phyloP scores from a whole-genome alignment of 23 red algal genomes.

The Agarophyton chilense region DNA sequence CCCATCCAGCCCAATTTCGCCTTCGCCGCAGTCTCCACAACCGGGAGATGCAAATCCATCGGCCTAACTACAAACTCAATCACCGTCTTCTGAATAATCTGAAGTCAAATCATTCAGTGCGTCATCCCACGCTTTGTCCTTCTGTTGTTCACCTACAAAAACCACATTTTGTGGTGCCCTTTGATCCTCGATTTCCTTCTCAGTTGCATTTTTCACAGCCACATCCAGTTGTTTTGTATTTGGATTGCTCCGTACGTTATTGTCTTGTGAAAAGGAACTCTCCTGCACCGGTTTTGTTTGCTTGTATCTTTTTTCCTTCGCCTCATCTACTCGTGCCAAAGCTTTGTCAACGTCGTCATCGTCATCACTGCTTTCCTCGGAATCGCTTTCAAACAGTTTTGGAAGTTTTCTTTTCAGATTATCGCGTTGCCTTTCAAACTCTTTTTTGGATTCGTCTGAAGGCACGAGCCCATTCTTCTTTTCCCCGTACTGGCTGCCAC shows the following conservation, averaged over 20 bases:
- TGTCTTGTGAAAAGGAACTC: background rate
- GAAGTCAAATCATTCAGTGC: conserved; percentile 22
- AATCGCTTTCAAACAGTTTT: conserved; percentile 25
- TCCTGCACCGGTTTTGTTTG: background rate
- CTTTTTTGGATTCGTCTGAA: background rate
- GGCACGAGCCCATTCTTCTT: background rate
- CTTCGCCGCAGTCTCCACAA: conserved; percentile 12
- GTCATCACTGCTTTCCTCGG: conserved; percentile 31
- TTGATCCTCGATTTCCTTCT: background rate
- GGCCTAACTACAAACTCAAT: background rate
- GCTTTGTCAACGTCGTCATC: conserved; percentile 44
- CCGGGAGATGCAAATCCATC: background rate
- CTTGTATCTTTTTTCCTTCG: background rate
- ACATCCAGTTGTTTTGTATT: background rate
- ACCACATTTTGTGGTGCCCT: background rate
- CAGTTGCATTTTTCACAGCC: background rate
- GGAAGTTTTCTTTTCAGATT: conserved; percentile 17
- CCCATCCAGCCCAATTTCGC: background rate
- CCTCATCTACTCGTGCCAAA: background rate
- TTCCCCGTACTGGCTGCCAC: background rate
- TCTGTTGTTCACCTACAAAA: background rate
- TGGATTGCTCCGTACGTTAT: background rate
- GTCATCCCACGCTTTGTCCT: conserved; percentile 30
- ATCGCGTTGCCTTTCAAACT: background rate
- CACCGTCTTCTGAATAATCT: background rate